A percentile compares a stretch with the other conserved stretches of the same genome.
Conservation (phyloP, 2,329 filamentous ascomycete species). For the Fusarium camptoceras region DNA sequence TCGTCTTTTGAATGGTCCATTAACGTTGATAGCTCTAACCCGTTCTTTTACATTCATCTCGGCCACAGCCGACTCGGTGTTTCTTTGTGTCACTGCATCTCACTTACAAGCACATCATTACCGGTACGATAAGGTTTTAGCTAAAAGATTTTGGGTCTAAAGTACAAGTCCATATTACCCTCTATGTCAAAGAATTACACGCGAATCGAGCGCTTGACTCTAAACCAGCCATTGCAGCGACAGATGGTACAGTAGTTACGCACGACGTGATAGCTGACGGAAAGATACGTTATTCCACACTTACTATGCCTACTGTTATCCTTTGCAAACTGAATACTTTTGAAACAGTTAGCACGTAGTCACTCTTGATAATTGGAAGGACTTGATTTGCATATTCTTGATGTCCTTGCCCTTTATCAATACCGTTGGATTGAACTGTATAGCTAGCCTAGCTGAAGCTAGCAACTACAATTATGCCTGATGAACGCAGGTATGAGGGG, state of each 20-base stretch:
- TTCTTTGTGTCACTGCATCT: neutral
- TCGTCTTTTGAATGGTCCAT: neutral
- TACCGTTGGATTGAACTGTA: conserved; percentile 11
- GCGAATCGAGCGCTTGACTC: no score
- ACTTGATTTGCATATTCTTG: conserved; percentile 15
- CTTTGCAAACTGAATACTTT: conserved; percentile 1
- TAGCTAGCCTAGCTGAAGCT: conserved; percentile 21
- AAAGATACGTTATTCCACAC: conserved; percentile 13
- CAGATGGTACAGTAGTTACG: conserved; percentile 23
- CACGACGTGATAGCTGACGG: conserved; percentile 14
- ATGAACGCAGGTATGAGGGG: neutral
- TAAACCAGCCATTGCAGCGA: neutral
- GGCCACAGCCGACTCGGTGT: neutral
- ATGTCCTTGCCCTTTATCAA: conserved; percentile 24
- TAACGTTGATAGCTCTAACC: neutral
- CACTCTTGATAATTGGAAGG: neutral
- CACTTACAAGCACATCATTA: neutral
- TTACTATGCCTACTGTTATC: conserved; percentile 12
- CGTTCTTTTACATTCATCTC: neutral
- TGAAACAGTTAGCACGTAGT: neutral
- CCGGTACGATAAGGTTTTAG: neutral
- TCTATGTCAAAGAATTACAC: neutral
- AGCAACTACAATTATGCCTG: neutral
- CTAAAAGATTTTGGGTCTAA: neutral
- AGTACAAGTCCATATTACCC: neutral